These are phyloP conservation scores for Colletotrichum cereale DNA, from an alignment of 2,329 filamentous ascomycete genomes.

Conservation along the genomic window DNA sequence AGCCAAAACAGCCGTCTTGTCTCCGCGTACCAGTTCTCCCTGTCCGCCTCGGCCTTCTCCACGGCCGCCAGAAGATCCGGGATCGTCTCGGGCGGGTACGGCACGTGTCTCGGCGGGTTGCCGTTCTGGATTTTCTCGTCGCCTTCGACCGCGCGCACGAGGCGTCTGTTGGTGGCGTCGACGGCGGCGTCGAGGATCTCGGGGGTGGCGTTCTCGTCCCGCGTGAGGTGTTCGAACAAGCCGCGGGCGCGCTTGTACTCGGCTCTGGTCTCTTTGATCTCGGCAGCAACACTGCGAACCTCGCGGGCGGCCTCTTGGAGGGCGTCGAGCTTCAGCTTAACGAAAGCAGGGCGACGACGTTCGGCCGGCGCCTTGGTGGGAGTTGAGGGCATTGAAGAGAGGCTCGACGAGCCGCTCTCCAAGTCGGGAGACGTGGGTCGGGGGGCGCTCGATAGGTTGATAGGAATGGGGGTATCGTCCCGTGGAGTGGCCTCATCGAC, in stretches of 20 bases:
- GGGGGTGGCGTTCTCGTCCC: constrained; percentile 6
- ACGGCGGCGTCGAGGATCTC: constrained; percentile 12
- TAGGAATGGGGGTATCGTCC: neutral
- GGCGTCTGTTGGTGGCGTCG: neutral
- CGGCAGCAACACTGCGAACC: neutral
- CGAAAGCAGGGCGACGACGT: neutral
- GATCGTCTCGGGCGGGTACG: neutral
- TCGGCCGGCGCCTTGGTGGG: constrained; percentile 11
- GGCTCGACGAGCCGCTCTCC: neutral
- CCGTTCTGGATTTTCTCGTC: neutral
- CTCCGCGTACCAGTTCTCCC: neutral
- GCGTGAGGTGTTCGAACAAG: neutral
- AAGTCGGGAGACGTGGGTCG: neutral
- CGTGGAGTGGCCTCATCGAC: neutral
- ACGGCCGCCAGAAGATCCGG: neutral
- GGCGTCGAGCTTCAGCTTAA: neutral
- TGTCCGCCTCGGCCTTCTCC: constrained; percentile 4
- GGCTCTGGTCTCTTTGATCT: neutral
- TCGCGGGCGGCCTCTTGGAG: neutral
- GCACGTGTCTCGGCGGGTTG: neutral
- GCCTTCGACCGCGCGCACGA: constrained; percentile 7
- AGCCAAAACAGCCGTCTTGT: neutral
- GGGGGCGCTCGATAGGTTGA: neutral
- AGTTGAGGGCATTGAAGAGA: neutral
- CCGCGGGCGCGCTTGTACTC: neutral